A percentile compares a stretch with the other conserved stretches of the same genome.
Conservation (phyloP, 2,329 filamentous ascomycete genomes). For the Didymella lethalis region DNA sequence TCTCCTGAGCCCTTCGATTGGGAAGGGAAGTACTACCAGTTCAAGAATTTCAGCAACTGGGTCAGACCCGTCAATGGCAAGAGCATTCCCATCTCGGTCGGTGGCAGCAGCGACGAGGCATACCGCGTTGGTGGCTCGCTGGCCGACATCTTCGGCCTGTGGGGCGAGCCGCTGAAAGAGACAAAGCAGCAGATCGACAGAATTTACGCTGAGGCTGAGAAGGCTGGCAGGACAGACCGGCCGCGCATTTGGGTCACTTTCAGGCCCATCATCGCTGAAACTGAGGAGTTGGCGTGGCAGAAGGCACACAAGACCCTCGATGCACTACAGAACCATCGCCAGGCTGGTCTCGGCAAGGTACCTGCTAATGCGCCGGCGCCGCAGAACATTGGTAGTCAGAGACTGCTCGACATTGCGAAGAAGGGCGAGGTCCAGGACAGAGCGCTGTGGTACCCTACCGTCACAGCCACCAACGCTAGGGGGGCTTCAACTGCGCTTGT, state of each 20-base stretch:
- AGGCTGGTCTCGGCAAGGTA: constrained; percentile 11
- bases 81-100: constrained; percentile 65
- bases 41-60: constrained; percentile 65
- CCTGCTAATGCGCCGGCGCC: constrained; percentile 16
- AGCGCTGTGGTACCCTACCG: constrained; percentile 27
- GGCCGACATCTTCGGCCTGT: constrained; percentile 69
- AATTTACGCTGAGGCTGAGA: constrained; percentile 66
- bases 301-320: constrained; percentile 67
- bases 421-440: constrained; percentile 26
- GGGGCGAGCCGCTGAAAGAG: constrained; percentile 70
- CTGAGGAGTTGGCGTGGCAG: constrained; percentile 68
- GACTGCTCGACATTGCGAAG: constrained; percentile 25
- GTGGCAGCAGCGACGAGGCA: constrained; percentile 66
- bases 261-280: constrained; percentile 68
- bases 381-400: constrained; percentile 23
- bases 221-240: constrained; percentile 63
- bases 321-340: constrained; percentile 56
- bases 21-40: constrained; percentile 67
- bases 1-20: constrained; percentile 67
- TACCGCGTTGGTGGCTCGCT: constrained; percentile 67
- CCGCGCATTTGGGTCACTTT: constrained; percentile 71
- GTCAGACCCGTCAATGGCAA: constrained; percentile 62
- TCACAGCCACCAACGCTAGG: constrained; percentile 23
- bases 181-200: constrained; percentile 69
- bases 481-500: constrained; percentile 25